Conservation (phyloP, 148 eudicot genomes). For the Rhododendron kiyosumense region DNA sequence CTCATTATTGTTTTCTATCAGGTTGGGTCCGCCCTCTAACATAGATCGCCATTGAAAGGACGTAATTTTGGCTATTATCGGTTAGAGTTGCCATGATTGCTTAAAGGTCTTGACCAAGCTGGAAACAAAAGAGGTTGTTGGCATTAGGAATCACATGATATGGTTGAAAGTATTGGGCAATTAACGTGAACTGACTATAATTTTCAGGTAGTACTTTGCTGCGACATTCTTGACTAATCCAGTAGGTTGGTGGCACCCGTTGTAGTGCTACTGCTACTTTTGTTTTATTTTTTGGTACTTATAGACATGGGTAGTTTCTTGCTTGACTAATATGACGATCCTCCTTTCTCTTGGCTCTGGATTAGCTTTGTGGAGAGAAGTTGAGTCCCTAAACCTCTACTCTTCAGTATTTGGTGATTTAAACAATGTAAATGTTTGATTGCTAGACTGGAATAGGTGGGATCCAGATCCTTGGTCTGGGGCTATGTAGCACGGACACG, state of each 20-base stretch:
- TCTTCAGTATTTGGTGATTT: background rate
- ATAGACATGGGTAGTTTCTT: background rate
- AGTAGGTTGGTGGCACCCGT: background rate
- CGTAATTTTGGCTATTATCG: background rate
- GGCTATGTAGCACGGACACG: too few relatives aligned
- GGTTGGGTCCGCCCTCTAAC: too few relatives aligned
- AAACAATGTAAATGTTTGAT: background rate
- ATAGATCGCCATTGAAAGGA: too few relatives aligned
- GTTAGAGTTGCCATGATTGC: slow-evolving; percentile 10
- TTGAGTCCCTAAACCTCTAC: background rate
- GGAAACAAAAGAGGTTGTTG: slow-evolving; percentile 3
- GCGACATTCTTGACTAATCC: slow-evolving; percentile 2
- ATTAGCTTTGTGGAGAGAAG: background rate
- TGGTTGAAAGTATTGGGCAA: slow-evolving; percentile 5
- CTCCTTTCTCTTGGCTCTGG: background rate
- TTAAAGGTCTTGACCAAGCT: slow-evolving; percentile 12
- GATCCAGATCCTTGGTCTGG: background rate
- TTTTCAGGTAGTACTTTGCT: background rate
- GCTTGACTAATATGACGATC: background rate
- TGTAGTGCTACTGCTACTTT: background rate
- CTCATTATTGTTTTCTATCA: too few relatives aligned
- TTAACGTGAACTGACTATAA: background rate
- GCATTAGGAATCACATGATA: background rate
- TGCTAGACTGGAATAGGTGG: background rate
- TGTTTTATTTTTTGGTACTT: background rate